These are phyloP conservation scores for Leonotis leonurus DNA, from an alignment of 257 asterid genomes.

Conservation along the genomic window DNA sequence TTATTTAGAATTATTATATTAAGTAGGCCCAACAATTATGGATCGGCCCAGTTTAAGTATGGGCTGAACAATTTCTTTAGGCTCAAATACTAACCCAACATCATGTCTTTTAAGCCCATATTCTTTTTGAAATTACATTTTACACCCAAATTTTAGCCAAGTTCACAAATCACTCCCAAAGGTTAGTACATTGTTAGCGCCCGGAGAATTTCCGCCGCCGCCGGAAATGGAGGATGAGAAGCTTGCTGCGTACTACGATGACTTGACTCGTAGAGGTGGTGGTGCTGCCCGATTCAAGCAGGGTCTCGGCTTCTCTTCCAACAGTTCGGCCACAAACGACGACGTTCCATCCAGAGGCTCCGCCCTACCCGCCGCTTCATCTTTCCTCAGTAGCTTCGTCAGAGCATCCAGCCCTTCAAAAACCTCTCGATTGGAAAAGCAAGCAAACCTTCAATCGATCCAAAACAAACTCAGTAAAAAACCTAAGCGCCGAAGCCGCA, in stretches of 20 bases:
- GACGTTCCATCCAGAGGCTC: conserved; percentile 56
- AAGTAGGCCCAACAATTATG: too few relatives aligned
- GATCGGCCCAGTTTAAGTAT: too few relatives aligned
- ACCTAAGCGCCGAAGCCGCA: conserved; percentile 30
- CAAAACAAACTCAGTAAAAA: conserved; percentile 65
- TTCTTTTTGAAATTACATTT: too few relatives aligned
- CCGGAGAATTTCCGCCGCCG: conserved; percentile 1
- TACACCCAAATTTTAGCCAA: too few relatives aligned
- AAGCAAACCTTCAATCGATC: conserved; percentile 57
- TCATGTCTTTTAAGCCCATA: too few relatives aligned
- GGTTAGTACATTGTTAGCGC: background rate
- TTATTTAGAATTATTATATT: too few relatives aligned
- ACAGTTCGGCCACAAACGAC: conserved; percentile 28
- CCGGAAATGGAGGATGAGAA: conserved; percentile 81
- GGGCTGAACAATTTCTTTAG: too few relatives aligned
- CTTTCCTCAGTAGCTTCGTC: conserved; percentile 66
- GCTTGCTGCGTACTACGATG: conserved; percentile 89
- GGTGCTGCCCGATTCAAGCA: conserved; percentile 91
- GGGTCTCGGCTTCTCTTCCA: conserved; percentile 76
- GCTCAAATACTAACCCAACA: too few relatives aligned
- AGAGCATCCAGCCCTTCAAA: conserved; percentile 68
- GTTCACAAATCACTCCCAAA: background rate
- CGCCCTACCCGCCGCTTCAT: conserved; percentile 50
- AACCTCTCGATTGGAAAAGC: conserved; percentile 40
- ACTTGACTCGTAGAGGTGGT: conserved; percentile 75